Evolutionary conservation across 148 eudicot genomes (phyloP), one percentile per base, ranked within the genome.

Genomic region (Heliosperma pusillum): DNA sequence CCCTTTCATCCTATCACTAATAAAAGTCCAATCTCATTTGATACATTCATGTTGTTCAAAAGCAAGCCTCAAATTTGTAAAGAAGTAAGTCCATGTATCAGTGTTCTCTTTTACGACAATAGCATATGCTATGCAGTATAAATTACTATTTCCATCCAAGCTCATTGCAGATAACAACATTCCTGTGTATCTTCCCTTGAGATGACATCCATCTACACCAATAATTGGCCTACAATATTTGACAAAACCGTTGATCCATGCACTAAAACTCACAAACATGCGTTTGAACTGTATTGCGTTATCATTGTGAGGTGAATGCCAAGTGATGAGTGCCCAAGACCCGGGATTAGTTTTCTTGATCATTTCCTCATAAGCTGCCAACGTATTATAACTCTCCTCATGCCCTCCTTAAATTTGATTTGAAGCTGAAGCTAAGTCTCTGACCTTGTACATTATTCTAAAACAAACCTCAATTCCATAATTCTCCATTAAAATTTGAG

Each of bases 131-230:
- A 71, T 55, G 50, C 25, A 56, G 33, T 55, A 71, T 4, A 71
- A 17, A 7, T 71, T 61, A 50, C 56, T 56, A 20, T 71, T 71
- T n/a, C n/a, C n/a, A n/a, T n/a, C n/a, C n/a, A n/a, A n/a, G n/a
- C n/a, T n/a, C n/a, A n/a, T n/a, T n/a, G n/a, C n/a, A n/a, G n/a
- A n/a, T n/a, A n/a, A n/a, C n/a, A n/a, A n/a, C n/a, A n/a, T n/a
- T n/a, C n/a, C n/a, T n/a, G n/a, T n/a, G n/a, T n/a, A n/a, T n/a
- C n/a, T n/a, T n/a, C n/a, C n/a, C n/a, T n/a, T n/a, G n/a, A 65
- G n/a, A n/a, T n/a, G n/a, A n/a, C n/a, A 29, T 6, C 63, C 64
- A 30, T 71, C 74, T 16, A 71, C 42, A 7, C 64, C 74, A 30
- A 71, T 71, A 12, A 65, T 16, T 11, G 44, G 42, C 15, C 19